Evolutionary conservation across 1,284 basidiomycete genomes (phyloP).

Genomic region (Microbotryum lychnidis-dioicae): DNA sequence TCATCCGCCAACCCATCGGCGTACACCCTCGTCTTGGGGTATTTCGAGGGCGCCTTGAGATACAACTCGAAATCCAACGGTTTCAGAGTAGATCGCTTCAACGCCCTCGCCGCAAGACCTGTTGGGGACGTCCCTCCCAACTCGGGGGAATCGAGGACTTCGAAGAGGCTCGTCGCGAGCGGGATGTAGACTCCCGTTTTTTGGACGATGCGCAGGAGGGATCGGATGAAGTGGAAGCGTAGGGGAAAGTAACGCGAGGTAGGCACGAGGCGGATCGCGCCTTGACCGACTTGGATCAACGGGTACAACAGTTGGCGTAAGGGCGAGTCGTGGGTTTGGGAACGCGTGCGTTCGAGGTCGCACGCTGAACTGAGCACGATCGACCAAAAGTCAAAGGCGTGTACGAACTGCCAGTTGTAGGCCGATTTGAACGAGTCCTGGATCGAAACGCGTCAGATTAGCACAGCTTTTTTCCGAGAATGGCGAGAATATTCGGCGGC

Average conservation of each 20-base stretch:
- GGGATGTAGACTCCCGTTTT: conserved; percentile 84
- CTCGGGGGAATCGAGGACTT: conserved; percentile 69
- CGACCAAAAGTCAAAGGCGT: conserved; percentile 94
- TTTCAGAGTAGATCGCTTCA: conserved; percentile 71
- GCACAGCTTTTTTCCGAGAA: not conserved
- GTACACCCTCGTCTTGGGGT: conserved; percentile 81
- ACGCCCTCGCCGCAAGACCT: conserved; percentile 16
- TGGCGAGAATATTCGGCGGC: not conserved
- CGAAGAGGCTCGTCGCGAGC: conserved; percentile 72
- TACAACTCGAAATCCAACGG: conserved; percentile 82
- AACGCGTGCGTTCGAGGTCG: conserved; percentile 51
- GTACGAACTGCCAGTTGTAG: conserved; percentile 98
- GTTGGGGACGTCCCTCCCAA: conserved; percentile 41
- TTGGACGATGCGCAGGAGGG: conserved; percentile 61
- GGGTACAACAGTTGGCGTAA: conserved; percentile 87
- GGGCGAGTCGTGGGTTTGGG: conserved; percentile 59
- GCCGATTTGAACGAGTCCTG: conserved; percentile 83
- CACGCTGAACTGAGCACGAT: conserved; percentile 77
- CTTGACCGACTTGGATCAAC: conserved; percentile 85
- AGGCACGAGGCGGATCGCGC: conserved; percentile 78
- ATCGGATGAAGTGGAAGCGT: conserved; percentile 63
- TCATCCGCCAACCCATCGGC: conserved; percentile 78
- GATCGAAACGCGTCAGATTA: not conserved
- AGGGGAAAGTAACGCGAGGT: conserved; percentile 72
- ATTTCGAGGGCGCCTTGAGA: conserved; percentile 80